Percentiles rank a stretch among this genome's conserved stretches.
Evolutionary conservation across 441 rosid genomes (phyloP).

Genomic region (Erysimum cheiri): DNA sequence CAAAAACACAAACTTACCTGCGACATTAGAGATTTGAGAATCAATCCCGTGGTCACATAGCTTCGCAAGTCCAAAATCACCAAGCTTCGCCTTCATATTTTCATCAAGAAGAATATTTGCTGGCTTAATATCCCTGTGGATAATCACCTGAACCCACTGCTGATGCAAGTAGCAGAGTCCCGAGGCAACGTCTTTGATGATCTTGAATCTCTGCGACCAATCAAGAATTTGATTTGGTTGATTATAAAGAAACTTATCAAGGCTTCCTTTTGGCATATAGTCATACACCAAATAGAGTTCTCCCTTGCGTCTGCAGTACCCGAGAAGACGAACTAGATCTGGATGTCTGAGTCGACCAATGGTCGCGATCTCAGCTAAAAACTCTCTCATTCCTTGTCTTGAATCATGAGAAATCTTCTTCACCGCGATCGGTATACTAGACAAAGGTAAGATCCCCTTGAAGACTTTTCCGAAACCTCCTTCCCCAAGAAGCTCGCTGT

Average conservation of each 20-base stretch:
- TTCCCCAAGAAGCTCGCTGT: slow-evolving; percentile 49
- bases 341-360: slow-evolving; percentile 45
- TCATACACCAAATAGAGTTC: slow-evolving; percentile 42
- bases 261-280: slow-evolving; percentile 50
- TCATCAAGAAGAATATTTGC: slow-evolving; percentile 54
- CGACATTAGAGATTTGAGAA: slow-evolving; percentile 37
- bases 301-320: slow-evolving; percentile 32
- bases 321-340: slow-evolving; percentile 36
- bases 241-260: slow-evolving; percentile 45
- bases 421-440: slow-evolving; percentile 49
- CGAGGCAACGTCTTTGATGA: slow-evolving; percentile 57
- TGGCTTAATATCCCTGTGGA: slow-evolving; percentile 67
- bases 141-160: slow-evolving; percentile 54
- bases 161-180: slow-evolving; percentile 65
- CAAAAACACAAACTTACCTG: slow-evolving; percentile 32
- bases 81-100: slow-evolving; percentile 31
- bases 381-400: slow-evolving; percentile 50
- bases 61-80: slow-evolving; percentile 45
- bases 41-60: slow-evolving; percentile 39
- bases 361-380: slow-evolving; percentile 46
- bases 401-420: slow-evolving; percentile 50
- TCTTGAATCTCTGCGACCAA: slow-evolving; percentile 55
- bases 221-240: slow-evolving; percentile 36
- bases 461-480: slow-evolving; percentile 67
- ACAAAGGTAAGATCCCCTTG: slow-evolving; percentile 47